Conservation (phyloP, 192 early-diverging fungal genomes). For the Coemansia sp. region DNA sequence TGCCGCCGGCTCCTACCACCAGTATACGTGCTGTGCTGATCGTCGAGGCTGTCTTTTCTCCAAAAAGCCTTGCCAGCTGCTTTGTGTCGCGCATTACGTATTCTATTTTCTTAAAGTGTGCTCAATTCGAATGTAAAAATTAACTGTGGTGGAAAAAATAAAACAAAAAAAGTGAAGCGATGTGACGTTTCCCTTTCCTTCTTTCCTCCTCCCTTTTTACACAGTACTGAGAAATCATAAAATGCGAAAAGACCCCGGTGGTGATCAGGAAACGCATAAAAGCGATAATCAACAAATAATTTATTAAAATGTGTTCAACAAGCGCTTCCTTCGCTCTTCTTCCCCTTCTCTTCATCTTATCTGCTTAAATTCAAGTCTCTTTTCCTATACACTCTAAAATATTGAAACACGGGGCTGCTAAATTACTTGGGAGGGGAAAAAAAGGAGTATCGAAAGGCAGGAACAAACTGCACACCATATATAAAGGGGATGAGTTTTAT, state of each 20-base stretch:
- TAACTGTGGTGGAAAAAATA: background rate
- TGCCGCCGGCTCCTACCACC: slow-evolving; percentile 88
- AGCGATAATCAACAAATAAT: background rate
- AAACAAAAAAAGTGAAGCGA: background rate
- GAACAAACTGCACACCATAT: too few species aligned
- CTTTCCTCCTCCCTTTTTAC: background rate
- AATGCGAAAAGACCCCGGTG: too few species aligned
- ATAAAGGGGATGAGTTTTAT: background rate
- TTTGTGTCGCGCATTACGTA: slow-evolving; percentile 16
- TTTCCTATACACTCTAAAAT: too few species aligned
- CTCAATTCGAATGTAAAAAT: background rate
- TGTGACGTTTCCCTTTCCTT: background rate
- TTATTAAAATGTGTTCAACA: background rate
- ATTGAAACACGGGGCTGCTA: too few species aligned
- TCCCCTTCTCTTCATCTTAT: too few species aligned
- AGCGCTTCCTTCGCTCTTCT: background rate
- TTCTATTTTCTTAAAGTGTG: background rate
- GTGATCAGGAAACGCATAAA: too few species aligned
- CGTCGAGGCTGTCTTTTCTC: slow-evolving; percentile 14
- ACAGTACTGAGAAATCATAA: too few species aligned
- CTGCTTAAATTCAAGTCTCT: too few species aligned
- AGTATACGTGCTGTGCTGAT: slow-evolving; percentile 51
- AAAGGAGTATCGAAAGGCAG: too few species aligned
- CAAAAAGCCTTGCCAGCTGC: slow-evolving; percentile 33
- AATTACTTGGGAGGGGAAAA: background rate